phyloP scores from a whole-genome alignment of 306 rosid species.

The Alnus glutinosa region DNA sequence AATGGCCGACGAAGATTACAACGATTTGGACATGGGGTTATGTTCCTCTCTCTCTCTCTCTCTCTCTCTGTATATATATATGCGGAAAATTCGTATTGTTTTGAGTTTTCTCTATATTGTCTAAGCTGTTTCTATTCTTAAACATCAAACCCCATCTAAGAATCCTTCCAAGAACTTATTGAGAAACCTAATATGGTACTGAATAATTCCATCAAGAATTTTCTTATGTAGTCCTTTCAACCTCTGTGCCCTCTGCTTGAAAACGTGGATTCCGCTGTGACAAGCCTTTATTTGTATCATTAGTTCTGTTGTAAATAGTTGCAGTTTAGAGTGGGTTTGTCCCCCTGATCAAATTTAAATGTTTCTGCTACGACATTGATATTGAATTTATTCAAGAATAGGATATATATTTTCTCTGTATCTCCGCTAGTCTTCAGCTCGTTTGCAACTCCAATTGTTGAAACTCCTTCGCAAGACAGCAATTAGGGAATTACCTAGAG shows the following conservation, averaged over 20 bases:
- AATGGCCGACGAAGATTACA: conserved; percentile 51
- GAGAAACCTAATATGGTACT: too few species aligned
- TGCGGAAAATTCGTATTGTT: too few species aligned
- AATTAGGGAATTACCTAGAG: too few species aligned
- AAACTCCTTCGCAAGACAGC: too few species aligned
- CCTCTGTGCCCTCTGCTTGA: conserved; percentile 74
- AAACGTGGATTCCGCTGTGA: background rate
- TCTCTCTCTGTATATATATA: too few species aligned
- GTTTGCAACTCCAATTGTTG: background rate
- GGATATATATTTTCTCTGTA: background rate
- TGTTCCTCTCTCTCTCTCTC: conserved; percentile 8
- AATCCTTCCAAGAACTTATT: too few species aligned
- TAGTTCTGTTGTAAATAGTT: conserved; percentile 41
- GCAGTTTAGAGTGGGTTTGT: background rate
- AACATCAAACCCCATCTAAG: too few species aligned
- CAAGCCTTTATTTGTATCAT: conserved; percentile 7
- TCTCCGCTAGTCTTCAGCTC: background rate
- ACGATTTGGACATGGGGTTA: conserved; percentile 45
- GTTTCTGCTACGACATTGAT: conserved; percentile 10
- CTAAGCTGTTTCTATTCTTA: too few species aligned
- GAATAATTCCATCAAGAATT: conserved; percentile 42
- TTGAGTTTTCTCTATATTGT: background rate
- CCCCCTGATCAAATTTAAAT: background rate
- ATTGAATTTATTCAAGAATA: conserved; percentile 14
- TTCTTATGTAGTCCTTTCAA: conserved; percentile 69